Conservation (phyloP, 2,329 filamentous ascomycete species). For the Delphinella strobiligena region DNA sequence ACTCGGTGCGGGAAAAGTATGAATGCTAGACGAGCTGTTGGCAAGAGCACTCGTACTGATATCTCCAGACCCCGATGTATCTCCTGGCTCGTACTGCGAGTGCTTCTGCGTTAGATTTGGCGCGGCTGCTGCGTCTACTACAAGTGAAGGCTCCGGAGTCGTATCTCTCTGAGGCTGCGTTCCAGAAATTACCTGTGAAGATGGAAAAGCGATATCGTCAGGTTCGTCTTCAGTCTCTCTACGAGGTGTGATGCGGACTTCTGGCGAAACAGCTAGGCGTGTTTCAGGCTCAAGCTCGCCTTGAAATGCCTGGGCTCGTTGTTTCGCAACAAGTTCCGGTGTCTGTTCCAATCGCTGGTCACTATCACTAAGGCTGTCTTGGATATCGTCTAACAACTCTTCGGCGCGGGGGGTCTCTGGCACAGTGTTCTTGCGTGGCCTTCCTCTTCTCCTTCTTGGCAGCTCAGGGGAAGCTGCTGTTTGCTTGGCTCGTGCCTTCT, state of each 20-base stretch:
- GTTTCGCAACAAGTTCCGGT: no score
- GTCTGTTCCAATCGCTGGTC: no score
- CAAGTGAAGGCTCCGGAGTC: not conserved
- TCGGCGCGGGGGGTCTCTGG: not conserved
- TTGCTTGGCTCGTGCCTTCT: conserved; percentile 3
- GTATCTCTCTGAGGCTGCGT: conserved; percentile 2
- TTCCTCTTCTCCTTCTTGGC: conserved; percentile 2
- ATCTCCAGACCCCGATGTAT: conserved; percentile 4
- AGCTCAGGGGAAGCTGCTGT: conserved; percentile 10
- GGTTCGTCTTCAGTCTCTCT: conserved; percentile 3
- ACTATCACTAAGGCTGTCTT: no score
- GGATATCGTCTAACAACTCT: not conserved
- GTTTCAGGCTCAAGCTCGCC: no score
- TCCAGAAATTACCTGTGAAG: conserved; percentile 9
- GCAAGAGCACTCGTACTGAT: not conserved
- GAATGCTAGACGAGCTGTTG: conserved; percentile 5
- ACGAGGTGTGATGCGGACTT: conserved; percentile 1
- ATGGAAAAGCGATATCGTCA: conserved; percentile 6
- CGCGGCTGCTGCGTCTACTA: conserved; percentile 9
- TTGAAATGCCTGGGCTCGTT: no score
- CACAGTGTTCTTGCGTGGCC: conserved; percentile 1
- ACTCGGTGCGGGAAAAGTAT: conserved; percentile 5
- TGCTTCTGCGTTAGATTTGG: conserved; percentile 10
- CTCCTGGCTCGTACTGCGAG: conserved; percentile 9
- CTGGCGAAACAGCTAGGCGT: not conserved